Evolutionary conservation across 768 basidiomycete species (phyloP).

Genomic region (Suillus fuscotomentosus): DNA sequence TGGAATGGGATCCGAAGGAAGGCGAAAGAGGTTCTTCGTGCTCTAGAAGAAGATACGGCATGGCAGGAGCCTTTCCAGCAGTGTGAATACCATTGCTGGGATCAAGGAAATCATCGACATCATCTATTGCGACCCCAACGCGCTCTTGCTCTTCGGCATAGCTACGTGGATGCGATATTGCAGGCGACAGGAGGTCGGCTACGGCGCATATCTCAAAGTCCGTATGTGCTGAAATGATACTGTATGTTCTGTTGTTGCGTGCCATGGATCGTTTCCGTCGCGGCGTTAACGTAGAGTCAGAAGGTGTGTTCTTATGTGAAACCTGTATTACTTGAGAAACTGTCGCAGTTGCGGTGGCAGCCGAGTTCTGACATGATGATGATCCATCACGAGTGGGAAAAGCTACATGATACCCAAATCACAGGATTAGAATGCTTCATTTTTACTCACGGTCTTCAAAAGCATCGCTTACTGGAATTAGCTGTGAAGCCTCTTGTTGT

Average conservation of each 20-base stretch:
- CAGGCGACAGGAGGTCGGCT: conserved; percentile 44
- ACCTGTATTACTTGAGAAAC: conserved; percentile 14
- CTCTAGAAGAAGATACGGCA: conserved; percentile 29
- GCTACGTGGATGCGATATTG: conserved; percentile 23
- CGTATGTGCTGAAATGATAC: conserved; percentile 45
- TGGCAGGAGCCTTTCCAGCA: conserved; percentile 8
- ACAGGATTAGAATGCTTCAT: conserved; percentile 23
- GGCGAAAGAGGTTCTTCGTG: conserved; percentile 31
- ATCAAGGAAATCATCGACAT: conserved; percentile 30
- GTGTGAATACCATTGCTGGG: conserved; percentile 13
- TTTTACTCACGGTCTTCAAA: conserved; percentile 19
- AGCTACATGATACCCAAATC: conserved; percentile 19
- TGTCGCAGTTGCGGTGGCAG: conserved; percentile 8
- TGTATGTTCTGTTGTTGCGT: conserved; percentile 34
- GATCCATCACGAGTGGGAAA: conserved; percentile 17
- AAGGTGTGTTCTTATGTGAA: conserved; percentile 24
- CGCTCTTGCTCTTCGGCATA: conserved; percentile 26
- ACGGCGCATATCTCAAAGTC: conserved; percentile 52
- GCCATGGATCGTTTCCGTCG: conserved; percentile 18
- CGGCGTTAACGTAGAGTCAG: conserved; percentile 24
- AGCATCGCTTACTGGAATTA: conserved; percentile 27
- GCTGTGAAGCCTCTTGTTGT: conserved; percentile 19
- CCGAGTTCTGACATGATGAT: conserved; percentile 14
- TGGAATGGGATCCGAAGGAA: conserved; percentile 16
- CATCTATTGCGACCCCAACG: conserved; percentile 23